Percentiles rank a stretch among this genome's conserved stretches.
phyloP scores from a whole-genome alignment of 352 stramenopile species.

The Globisporangium paroecandrum region DNA sequence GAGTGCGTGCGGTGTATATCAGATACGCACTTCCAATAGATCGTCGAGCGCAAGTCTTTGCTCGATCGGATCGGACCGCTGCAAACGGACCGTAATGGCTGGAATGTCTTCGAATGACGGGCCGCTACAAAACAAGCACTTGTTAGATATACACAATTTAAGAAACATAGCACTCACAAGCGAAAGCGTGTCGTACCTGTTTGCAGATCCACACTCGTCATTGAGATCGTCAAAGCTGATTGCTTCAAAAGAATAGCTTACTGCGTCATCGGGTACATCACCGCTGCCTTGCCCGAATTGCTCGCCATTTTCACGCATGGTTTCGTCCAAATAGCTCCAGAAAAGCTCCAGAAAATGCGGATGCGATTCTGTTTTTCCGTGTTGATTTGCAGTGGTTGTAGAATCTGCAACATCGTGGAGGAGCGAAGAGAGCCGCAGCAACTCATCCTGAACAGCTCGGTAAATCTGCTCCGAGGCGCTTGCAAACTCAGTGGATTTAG shows the following conservation, averaged over 20 bases:
- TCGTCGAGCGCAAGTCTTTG: constrained; percentile 13
- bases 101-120: constrained; percentile 18
- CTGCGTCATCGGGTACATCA: neutral
- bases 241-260: constrained; percentile 32
- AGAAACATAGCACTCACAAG: neutral
- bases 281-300: neutral
- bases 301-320: neutral
- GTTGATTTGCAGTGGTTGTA: neutral
- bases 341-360: constrained; percentile 10
- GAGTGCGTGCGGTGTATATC: no score
- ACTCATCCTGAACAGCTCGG: constrained; percentile 2
- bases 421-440: constrained; percentile 8
- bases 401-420: neutral
- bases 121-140: constrained; percentile 4
- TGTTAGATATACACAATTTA: neutral
- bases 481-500: neutral
- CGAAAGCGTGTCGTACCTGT: constrained; percentile 24
- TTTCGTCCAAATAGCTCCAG: constrained; percentile 1
- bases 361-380: neutral
- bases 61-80: neutral
- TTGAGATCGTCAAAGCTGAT: constrained; percentile 43
- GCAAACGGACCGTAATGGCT: constrained; percentile 7
- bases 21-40: constrained; percentile 11
- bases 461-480: constrained; percentile 9
- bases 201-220: constrained; percentile 33